These are phyloP conservation scores for Metarhizium sp. DNA, from an alignment of 2,329 filamentous ascomycete species.

Conservation along the genomic window DNA sequence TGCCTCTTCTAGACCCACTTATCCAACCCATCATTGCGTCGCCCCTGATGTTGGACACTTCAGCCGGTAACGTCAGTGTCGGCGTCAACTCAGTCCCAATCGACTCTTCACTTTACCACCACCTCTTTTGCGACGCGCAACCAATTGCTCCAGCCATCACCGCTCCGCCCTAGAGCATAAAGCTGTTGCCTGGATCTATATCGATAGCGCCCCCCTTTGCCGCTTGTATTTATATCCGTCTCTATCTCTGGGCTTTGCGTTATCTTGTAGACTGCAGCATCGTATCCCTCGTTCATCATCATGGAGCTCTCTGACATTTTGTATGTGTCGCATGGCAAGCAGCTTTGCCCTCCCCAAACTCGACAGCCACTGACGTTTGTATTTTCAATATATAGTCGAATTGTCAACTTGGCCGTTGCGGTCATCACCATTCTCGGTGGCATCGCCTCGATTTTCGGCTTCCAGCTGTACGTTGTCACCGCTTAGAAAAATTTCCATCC, in stretches of 20 bases:
- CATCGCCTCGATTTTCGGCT: slow-evolving; percentile 59
- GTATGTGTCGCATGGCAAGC: slow-evolving; percentile 41
- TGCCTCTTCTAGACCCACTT: background rate
- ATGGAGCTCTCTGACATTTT: slow-evolving; percentile 94
- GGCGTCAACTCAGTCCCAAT: slow-evolving; percentile 1
- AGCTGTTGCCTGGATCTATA: slow-evolving; percentile 5
- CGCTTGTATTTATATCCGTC: background rate
- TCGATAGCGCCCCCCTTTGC: background rate
- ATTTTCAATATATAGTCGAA: slow-evolving; percentile 52
- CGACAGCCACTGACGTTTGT: slow-evolving; percentile 22
- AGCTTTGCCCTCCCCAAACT: background rate
- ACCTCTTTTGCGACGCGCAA: slow-evolving; percentile 2
- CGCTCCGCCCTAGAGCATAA: background rate
- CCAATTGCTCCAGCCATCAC: slow-evolving; percentile 2
- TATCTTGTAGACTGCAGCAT: background rate
- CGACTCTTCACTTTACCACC: slow-evolving; percentile 4
- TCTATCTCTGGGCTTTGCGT: background rate
- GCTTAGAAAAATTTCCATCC: background rate
- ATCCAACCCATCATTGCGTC: background rate
- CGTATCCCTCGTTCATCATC: slow-evolving; percentile 21
- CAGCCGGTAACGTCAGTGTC: slow-evolving; percentile 5
- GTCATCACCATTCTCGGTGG: slow-evolving; percentile 83
- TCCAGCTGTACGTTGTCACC: slow-evolving; percentile 44
- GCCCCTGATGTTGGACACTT: background rate
- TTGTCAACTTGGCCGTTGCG: slow-evolving; percentile 86